phyloP scores from a whole-genome alignment of 176 grass and related monocot species.

The Leersia perrieri region DNA sequence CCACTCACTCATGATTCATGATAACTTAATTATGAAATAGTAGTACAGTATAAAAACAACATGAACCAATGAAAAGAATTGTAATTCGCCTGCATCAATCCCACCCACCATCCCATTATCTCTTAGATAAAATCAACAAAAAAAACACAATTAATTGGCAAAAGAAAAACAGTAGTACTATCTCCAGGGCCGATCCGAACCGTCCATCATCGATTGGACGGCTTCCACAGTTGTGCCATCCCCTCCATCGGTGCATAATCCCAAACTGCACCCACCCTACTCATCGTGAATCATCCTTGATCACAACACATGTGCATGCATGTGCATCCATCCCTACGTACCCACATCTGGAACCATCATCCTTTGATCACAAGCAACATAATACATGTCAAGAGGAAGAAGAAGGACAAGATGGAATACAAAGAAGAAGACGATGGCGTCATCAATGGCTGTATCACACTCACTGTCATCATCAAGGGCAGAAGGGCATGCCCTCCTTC shows the following conservation, averaged over 20 bases:
- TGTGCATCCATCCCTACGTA: too few species aligned
- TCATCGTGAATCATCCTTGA: neutral
- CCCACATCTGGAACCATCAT: too few species aligned
- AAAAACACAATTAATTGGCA: neutral
- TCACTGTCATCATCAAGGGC: constrained; percentile 27
- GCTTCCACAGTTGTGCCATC: neutral
- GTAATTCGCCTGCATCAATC: neutral
- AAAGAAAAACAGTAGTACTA: neutral
- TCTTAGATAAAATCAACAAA: neutral
- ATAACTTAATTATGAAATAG: neutral
- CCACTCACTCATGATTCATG: neutral
- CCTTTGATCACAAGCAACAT: too few species aligned
- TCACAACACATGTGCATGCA: neutral
- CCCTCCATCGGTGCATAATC: neutral
- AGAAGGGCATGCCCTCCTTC: constrained; percentile 57
- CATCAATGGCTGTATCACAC: too few species aligned
- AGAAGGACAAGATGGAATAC: too few species aligned
- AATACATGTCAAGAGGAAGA: too few species aligned
- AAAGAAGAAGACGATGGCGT: neutral
- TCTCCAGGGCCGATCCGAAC: neutral
- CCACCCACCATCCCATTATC: neutral
- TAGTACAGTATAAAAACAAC: too few species aligned
- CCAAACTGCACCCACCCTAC: neutral
- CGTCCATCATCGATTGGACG: neutral
- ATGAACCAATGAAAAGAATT: neutral